A percentile compares a stretch with the other conserved stretches of the same genome.
These are phyloP conservation scores for Penicillium roqueforti DNA, from an alignment of 495 filamentous ascomycete species.

Conservation along the genomic window DNA sequence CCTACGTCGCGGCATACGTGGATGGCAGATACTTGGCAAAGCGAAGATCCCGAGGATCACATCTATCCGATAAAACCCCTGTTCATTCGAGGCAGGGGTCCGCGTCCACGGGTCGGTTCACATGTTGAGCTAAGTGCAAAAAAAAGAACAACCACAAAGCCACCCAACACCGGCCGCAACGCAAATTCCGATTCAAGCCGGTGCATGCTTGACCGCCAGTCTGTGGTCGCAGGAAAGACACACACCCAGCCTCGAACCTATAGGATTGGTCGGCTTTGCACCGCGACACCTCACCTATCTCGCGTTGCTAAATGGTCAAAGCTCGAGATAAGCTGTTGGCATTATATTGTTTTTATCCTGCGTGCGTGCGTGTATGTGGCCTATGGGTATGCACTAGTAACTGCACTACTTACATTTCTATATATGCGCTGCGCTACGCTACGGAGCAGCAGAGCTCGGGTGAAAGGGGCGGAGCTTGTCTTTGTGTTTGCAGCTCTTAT, in stretches of 20 bases:
- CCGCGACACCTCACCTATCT: background rate
- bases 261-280: conserved; percentile 2
- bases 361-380: background rate
- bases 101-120: background rate
- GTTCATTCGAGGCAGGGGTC: background rate
- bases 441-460: background rate
- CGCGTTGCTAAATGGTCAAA: background rate
- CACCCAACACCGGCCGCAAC: background rate
- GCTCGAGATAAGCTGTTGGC: conserved; percentile 10
- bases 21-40: background rate
- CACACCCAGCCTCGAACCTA: background rate
- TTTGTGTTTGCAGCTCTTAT: background rate
- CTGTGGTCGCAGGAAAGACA: background rate
- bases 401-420: background rate
- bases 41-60: background rate
- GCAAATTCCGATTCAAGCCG: conserved; percentile 1
- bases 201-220: conserved; percentile 11
- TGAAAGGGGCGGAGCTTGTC: background rate
- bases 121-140: background rate
- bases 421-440: no score
- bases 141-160: background rate
- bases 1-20: background rate
- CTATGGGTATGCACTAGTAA: background rate
- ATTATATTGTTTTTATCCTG: background rate
- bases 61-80: background rate